A percentile compares a stretch with the other conserved stretches of the same genome.
These are phyloP conservation scores for Sutorius australiensis DNA, from an alignment of 768 basidiomycete genomes.

Conservation along the genomic window DNA sequence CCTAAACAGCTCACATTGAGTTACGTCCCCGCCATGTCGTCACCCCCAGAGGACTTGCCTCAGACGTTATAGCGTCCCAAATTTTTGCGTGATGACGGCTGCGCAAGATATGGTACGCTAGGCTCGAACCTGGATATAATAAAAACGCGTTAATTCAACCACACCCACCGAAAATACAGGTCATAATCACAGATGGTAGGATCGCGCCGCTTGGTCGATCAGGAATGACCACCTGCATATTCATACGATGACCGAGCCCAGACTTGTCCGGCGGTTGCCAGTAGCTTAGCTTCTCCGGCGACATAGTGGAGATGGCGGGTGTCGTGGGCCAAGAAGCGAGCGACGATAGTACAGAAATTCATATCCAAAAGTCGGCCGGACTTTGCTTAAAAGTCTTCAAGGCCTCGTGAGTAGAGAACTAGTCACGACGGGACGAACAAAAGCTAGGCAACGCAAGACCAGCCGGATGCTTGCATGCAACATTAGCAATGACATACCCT, in stretches of 20 bases:
- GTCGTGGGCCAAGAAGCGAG: slow-evolving; percentile 63
- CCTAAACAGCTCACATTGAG: neutral
- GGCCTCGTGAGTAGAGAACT: neutral
- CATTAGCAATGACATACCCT: slow-evolving; percentile 30
- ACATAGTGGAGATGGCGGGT: slow-evolving; percentile 41
- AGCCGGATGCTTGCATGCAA: neutral
- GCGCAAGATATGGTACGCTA: slow-evolving; percentile 53
- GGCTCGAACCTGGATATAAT: slow-evolving; percentile 53
- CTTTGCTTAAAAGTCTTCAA: slow-evolving; percentile 51
- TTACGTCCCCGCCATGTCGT: neutral
- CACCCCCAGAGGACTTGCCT: slow-evolving; percentile 29
- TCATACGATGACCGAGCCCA: neutral
- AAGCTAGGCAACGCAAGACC: slow-evolving; percentile 33
- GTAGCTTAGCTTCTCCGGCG: slow-evolving; percentile 2
- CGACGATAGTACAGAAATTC: slow-evolving; percentile 51
- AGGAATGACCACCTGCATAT: slow-evolving; percentile 33
- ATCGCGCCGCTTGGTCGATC: slow-evolving; percentile 29
- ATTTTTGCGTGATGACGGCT: slow-evolving; percentile 50
- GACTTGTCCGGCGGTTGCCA: slow-evolving; percentile 23
- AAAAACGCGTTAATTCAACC: slow-evolving; percentile 42
- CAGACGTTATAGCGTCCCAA: slow-evolving; percentile 55
- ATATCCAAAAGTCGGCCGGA: slow-evolving; percentile 67
- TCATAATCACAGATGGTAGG: no score
- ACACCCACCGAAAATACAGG: no score
- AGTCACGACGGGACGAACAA: slow-evolving; percentile 35